Conservation (phyloP, 75 land plant genomes). For the Adiantum capillusveneris region DNA sequence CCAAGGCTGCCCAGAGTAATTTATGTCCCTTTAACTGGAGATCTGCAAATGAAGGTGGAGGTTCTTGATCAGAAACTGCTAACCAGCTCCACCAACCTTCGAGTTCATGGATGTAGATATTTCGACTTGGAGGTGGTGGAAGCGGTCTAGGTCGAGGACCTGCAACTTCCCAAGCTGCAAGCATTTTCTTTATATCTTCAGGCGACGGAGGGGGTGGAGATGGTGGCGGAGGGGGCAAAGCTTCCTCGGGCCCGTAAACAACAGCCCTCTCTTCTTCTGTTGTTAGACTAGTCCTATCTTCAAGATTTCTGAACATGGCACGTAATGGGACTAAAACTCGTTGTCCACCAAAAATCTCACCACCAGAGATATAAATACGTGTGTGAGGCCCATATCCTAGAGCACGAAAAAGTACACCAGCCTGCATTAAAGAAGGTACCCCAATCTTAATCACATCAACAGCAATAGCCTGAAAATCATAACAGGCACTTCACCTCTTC, state of each 20-base stretch:
- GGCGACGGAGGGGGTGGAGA: conserved; percentile 31
- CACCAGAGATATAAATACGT: conserved; percentile 63
- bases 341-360: conserved; percentile 80
- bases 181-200: conserved; percentile 21
- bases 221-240: conserved; percentile 29
- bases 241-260: conserved; percentile 53
- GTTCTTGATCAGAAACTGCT: conserved; percentile 53
- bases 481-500: conserved; percentile 62
- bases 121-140: conserved; percentile 74
- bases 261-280: conserved; percentile 42
- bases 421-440: conserved; percentile 39
- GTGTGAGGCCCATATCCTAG: conserved; percentile 72
- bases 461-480: background rate
- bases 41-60: conserved; percentile 41
- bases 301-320: conserved; percentile 67
- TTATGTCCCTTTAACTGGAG: conserved; percentile 51
- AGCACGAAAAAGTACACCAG: conserved; percentile 69
- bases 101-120: conserved; percentile 55
- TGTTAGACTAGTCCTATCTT: conserved; percentile 66
- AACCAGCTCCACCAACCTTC: conserved; percentile 95
- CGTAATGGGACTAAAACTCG: conserved; percentile 72
- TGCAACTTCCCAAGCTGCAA: conserved; percentile 70
- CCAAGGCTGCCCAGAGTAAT: conserved; percentile 75
- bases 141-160: conserved; percentile 84
- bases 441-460: background rate